Percentiles rank a stretch among this genome's conserved stretches.
These are phyloP conservation scores for Jacaranda copaia DNA, from an alignment of 257 asterid species.

Conservation along the genomic window DNA sequence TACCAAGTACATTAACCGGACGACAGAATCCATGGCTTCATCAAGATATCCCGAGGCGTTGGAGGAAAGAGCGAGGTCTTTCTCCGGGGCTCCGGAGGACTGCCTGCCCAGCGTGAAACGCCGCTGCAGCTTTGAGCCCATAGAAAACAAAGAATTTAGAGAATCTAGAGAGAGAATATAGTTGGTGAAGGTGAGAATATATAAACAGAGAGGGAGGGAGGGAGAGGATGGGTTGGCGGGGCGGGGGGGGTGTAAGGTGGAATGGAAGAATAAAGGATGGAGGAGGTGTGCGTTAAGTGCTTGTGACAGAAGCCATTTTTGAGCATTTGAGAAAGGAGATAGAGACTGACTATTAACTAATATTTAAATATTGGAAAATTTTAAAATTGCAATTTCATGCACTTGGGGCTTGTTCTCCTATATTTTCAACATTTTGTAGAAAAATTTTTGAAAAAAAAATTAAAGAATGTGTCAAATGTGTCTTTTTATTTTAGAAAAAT, in stretches of 20 bases:
- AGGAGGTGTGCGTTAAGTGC: not conserved
- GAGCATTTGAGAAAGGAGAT: too few species aligned
- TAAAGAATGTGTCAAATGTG: too few species aligned
- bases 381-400: too few species aligned
- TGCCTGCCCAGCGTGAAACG: slow-evolving; percentile 71
- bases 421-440: too few species aligned
- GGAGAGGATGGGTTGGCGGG: slow-evolving; percentile 5
- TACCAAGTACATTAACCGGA: slow-evolving; percentile 76
- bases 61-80: slow-evolving; percentile 30
- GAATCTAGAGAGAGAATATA: slow-evolving; percentile 17
- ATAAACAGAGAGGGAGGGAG: not conserved
- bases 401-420: too few species aligned
- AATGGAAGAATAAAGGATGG: not conserved
- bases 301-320: too few species aligned
- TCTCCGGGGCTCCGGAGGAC: slow-evolving; percentile 68
- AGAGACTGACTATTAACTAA: too few species aligned
- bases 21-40: slow-evolving; percentile 61
- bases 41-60: slow-evolving; percentile 35
- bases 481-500: too few species aligned
- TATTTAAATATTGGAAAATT: too few species aligned
- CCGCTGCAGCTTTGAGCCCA: slow-evolving; percentile 66
- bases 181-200: not conserved
- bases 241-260: slow-evolving; percentile 2
- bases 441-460: too few species aligned
- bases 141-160: slow-evolving; percentile 15